Evolutionary conservation across 2,329 filamentous ascomycete genomes (phyloP).

Genomic region (Hypoxylon sp.): DNA sequence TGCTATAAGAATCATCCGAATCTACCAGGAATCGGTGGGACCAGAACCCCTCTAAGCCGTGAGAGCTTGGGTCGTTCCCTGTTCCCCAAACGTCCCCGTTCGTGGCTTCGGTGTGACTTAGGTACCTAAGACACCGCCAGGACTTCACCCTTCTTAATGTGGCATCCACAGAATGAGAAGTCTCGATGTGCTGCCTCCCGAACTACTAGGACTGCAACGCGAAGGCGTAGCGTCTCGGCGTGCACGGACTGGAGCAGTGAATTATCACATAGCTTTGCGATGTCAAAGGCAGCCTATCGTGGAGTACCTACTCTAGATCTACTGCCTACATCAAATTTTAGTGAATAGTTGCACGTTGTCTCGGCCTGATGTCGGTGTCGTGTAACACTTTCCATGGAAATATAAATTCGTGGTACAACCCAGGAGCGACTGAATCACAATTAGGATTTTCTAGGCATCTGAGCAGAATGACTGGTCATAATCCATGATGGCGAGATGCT

Average conservation of each 20-base stretch:
- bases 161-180: conserved; percentile 10
- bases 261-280: not conserved
- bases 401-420: not conserved
- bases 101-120: not conserved
- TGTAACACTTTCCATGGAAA: not conserved
- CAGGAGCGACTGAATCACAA: not conserved
- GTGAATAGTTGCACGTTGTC: not conserved
- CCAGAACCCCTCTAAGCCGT: conserved; percentile 9
- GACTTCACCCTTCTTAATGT: conserved; percentile 2
- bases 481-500: no score
- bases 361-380: not conserved
- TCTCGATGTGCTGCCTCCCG: conserved; percentile 7
- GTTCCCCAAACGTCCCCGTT: conserved; percentile 12
- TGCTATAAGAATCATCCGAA: not conserved
- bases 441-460: not conserved
- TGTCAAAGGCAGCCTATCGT: not conserved
- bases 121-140: conserved; percentile 6
- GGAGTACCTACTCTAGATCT: not conserved
- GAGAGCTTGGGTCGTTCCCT: not conserved
- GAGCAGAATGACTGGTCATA: not conserved
- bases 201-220: conserved; percentile 7
- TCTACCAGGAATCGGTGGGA: conserved; percentile 18
- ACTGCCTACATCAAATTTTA: not conserved
- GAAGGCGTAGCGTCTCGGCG: conserved; percentile 19
- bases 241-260: conserved; percentile 16